Percentiles rank a stretch among this genome's conserved stretches.
Evolutionary conservation across 1,284 basidiomycete species (phyloP).

Genomic region (Erythrobasidium hasegawianum): DNA sequence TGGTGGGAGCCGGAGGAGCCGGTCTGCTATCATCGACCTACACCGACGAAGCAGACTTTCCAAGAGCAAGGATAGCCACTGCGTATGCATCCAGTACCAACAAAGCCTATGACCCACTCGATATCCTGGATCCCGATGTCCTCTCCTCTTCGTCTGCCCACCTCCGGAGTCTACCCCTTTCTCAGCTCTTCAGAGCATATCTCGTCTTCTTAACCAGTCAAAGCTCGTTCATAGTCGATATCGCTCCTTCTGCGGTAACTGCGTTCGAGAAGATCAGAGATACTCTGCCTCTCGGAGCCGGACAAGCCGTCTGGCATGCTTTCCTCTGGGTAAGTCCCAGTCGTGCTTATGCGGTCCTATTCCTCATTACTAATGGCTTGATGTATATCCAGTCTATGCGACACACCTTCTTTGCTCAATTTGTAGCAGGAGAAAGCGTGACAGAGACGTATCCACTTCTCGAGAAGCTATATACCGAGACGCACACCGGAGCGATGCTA

Average conservation of each 20-base stretch:
- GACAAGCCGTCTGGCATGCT: constrained; percentile 37
- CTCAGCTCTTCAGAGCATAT: constrained; percentile 42
- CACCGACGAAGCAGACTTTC: too few relatives aligned
- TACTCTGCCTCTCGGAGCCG: constrained; percentile 40
- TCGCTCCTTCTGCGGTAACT: constrained; percentile 40
- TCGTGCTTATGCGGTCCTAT: background rate
- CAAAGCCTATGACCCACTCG: constrained; percentile 38
- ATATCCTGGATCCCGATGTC: constrained; percentile 33
- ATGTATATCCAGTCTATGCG: constrained; percentile 38
- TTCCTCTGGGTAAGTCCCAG: constrained; percentile 37
- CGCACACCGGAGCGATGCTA: constrained; percentile 40
- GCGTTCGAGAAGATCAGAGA: constrained; percentile 41
- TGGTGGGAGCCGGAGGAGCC: too few relatives aligned
- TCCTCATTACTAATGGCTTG: background rate
- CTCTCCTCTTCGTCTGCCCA: constrained; percentile 39
- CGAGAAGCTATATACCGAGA: constrained; percentile 21
- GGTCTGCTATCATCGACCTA: too few relatives aligned
- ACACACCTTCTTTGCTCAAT: constrained; percentile 43
- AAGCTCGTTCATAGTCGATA: constrained; percentile 38
- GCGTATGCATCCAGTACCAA: background rate
- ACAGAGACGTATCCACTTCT: constrained; percentile 39
- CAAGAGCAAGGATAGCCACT: too few relatives aligned
- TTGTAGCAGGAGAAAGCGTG: constrained; percentile 42
- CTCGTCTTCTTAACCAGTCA: constrained; percentile 42
- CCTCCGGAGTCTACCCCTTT: constrained; percentile 26